These are phyloP conservation scores for Mikania micrantha DNA, from an alignment of 129 eudicot species.

Conservation along the genomic window DNA sequence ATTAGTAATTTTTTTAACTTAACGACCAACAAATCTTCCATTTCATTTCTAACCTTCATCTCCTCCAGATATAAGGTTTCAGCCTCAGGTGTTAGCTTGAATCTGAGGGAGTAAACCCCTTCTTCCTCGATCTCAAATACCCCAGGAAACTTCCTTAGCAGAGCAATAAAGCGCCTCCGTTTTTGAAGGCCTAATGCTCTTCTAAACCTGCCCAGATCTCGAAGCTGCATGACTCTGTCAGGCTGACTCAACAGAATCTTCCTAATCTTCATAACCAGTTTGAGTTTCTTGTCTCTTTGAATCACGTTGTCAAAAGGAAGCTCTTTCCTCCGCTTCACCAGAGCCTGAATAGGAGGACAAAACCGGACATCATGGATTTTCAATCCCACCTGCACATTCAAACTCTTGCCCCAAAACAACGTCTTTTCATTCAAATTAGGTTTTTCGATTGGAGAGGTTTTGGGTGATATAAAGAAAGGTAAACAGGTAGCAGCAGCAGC, in stretches of 20 bases:
- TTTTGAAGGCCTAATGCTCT: conserved; percentile 71
- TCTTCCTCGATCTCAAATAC: conserved; percentile 92
- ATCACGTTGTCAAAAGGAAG: conserved; percentile 87
- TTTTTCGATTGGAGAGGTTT: conserved; percentile 30
- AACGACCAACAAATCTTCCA: conserved; percentile 79
- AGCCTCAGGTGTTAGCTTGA: conserved; percentile 82
- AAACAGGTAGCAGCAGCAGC: conserved; percentile 35
- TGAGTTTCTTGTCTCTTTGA: conserved; percentile 91
- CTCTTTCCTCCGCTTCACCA: conserved; percentile 93
- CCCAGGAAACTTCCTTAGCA: conserved; percentile 73
- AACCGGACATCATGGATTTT: conserved; percentile 41
- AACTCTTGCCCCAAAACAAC: conserved; percentile 53
- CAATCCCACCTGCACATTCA: conserved; percentile 21
- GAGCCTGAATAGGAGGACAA: conserved; percentile 50
- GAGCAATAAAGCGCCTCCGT: conserved; percentile 63
- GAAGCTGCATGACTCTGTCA: conserved; percentile 68
- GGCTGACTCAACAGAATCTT: conserved; percentile 70
- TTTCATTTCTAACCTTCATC: conserved; percentile 73
- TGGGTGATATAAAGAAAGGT: conserved; percentile 48
- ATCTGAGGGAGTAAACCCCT: conserved; percentile 73
- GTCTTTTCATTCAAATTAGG: conserved; percentile 28
- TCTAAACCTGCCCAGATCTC: conserved; percentile 82
- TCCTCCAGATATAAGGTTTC: conserved; percentile 85
- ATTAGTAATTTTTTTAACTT: conserved; percentile 80
- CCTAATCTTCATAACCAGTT: conserved; percentile 64